Evolutionary conservation across 1,139 yeast genomes (phyloP), one percentile per base, ranked within the genome.

Genomic region (Lodderomyces oxycetoniae): DNA sequence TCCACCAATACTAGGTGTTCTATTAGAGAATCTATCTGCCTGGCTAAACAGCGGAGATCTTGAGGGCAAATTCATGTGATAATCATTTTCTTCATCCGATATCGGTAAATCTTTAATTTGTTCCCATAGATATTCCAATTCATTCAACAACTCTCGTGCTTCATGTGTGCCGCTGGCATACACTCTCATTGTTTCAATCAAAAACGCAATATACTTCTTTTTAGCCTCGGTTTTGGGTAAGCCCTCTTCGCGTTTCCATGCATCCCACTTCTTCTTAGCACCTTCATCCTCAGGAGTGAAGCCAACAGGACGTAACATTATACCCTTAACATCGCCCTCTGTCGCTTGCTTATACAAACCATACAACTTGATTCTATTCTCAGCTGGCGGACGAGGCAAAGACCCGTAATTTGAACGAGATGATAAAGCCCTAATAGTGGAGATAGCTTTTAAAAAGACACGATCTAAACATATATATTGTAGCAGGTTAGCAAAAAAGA

Each of bases 271-370:
- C 50, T 77, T 72, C 48, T 74, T 72, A 6, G 83, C 83, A 3
- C 80, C 81, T 46, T 74, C 79, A 47, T 77, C 85, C 44, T 78
- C 86, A 5, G 73, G 64, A 0, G 76, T 57, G 33, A 58, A 61
- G 5, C 88, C 89, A 2, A 59, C 56, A 1, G 91, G 89, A 30
- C 87, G 64, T 1, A 73, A 71, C 77, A 80, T 73, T 17, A 79
- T 66, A 2, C 81, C 80, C 32, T 73, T 75, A 4, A 82, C 87
- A 52, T 86, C 77, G 2, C 95, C 95, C 56, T 84, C 94, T 4
- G 93, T 84, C 3, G 95, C 89, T 52, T 86, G 95, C 49, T 86
- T 86, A 59, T 85, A 86, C 33, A 86, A 67, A 0, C 95, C 95
- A 53, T 86, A 86, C 6, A 86, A 65, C 40, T 70, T 71, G 38